These are phyloP conservation scores for Sarcodon sp. DNA, from an alignment of 768 basidiomycete genomes.

Conservation along the genomic window DNA sequence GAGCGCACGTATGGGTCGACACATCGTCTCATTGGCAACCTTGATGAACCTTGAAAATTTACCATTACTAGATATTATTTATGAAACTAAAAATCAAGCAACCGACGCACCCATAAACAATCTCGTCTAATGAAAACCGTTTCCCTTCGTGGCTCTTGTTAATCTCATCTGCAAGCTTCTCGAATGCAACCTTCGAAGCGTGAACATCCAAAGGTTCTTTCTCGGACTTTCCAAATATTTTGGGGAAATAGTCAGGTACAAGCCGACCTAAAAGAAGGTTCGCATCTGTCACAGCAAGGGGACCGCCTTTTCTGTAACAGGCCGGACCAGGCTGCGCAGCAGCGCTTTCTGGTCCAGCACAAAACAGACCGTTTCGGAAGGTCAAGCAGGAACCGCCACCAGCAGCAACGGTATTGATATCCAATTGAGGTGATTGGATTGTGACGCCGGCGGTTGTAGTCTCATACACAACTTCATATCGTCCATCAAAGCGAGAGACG, in stretches of 20 bases:
- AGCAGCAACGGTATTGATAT: slow-evolving; percentile 94
- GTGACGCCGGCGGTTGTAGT: slow-evolving; percentile 92
- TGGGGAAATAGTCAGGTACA: slow-evolving; percentile 85
- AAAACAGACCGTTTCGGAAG: slow-evolving; percentile 84
- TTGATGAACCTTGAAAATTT: slow-evolving; percentile 65
- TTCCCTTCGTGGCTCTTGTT: slow-evolving; percentile 44
- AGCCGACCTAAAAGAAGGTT: slow-evolving; percentile 85
- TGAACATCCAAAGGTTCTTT: slow-evolving; percentile 72
- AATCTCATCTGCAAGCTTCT: slow-evolving; percentile 54
- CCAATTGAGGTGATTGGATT: slow-evolving; percentile 85
- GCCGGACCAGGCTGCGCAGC: slow-evolving; percentile 90
- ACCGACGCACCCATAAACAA: slow-evolving; percentile 69
- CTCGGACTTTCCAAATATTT: slow-evolving; percentile 87
- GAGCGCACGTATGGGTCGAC: slow-evolving; percentile 79
- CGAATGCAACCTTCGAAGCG: slow-evolving; percentile 57
- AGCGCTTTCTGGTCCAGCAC: slow-evolving; percentile 86
- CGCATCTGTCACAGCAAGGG: slow-evolving; percentile 85
- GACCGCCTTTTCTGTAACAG: slow-evolving; percentile 90
- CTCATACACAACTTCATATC: slow-evolving; percentile 89
- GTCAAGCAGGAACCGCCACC: slow-evolving; percentile 87
- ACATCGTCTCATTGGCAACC: slow-evolving; percentile 96
- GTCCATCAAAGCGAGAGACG: slow-evolving; percentile 84
- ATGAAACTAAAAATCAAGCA: not conserved
- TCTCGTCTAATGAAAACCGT: slow-evolving; percentile 62
- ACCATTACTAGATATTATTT: not conserved